phyloP scores from a whole-genome alignment of 257 asterid species.

The Anisodus acutangulus region DNA sequence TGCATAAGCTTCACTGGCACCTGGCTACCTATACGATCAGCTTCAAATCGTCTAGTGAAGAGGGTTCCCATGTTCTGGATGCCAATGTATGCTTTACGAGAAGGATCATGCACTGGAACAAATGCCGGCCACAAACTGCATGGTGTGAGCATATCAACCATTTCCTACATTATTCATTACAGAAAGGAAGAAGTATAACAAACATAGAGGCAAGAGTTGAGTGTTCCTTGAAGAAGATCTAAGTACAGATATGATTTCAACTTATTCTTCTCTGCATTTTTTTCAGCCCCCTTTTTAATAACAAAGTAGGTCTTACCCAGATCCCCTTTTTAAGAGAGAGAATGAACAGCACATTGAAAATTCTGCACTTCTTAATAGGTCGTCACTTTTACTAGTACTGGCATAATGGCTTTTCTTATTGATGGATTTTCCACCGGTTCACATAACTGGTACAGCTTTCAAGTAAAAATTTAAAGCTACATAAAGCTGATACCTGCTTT shows the following conservation, averaged over 20 bases:
- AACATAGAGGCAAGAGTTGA: conserved; percentile 16
- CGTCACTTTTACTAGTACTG: not conserved
- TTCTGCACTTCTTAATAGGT: conserved; percentile 2
- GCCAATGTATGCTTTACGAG: conserved; percentile 93
- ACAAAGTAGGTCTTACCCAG: not conserved
- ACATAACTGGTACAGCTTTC: not conserved
- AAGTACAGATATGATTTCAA: conserved; percentile 6
- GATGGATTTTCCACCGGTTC: not conserved
- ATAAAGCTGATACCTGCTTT: not conserved
- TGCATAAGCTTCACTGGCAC: conserved; percentile 97
- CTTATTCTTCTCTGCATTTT: not conserved
- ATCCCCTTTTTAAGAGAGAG: conserved; percentile 3
- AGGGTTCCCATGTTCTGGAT: conserved; percentile 97
- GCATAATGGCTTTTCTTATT: conserved; percentile 20
- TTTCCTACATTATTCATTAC: conserved; percentile 12
- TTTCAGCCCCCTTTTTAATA: not conserved
- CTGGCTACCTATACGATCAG: conserved; percentile 91
- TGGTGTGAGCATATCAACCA: conserved; percentile 27
- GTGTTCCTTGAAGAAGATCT: conserved; percentile 3
- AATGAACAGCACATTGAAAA: not conserved
- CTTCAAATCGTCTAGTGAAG: conserved; percentile 94
- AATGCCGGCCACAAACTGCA: conserved; percentile 99
- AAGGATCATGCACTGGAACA: conserved; percentile 99
- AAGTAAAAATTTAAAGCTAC: conserved; percentile 1
- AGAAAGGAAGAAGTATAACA: conserved; percentile 25